Base-by-base conservation (phyloP, 257 asterid species). In the Solanum dulcamara region DNA sequence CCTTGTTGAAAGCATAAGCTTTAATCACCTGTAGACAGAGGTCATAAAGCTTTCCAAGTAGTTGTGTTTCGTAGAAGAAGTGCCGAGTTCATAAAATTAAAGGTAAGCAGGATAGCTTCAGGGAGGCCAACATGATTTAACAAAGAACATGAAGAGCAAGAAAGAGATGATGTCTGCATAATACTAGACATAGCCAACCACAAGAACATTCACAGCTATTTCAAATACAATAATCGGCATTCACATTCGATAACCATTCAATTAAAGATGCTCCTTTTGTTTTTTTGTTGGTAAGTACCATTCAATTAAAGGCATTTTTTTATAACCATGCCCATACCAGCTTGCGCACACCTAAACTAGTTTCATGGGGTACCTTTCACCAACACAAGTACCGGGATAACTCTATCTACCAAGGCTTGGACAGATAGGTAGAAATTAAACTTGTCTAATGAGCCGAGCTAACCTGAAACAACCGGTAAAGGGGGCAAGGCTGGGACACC, bases 1-100 rank as follows among this genome's bases (percentile, higher is more conserved):
- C 86, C 85, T 89, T 93, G 89, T 95, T 97, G 86, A 94, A 97
- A 88, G 93, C 98, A 89, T 97, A 97, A 40, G 98, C 94, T 91
- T 90, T 93, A 89, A 97, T 89, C 81, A 97, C 98, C 99, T 97
- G 93, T 71, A 89, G 60, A 48, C 74, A 81, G 42, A 77, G 70
- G 28, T 84, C 55, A 60, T 44, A 28, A 55, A 42, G 80, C 66
- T 33, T 12, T 42, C 22, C 10, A 57, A 60, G 50, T 22, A 35
- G n/a, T 42, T 4, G 38, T 42, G 32, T n/a, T 81, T 70, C 84
- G 9, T 3, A 38, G 13, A 48, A 62, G 59, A 46, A 83, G 40
- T 48, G 57, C 59, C 6, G 18, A 48, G 18, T 28, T 28, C 64
- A 44, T 77, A 77, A 77, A 77, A 44, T 28, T 9, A 28, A 77